Evolutionary conservation across 305 asterid genomes (phyloP), one percentile per base, ranked within the genome.

Genomic region (Coffea humblotiana): DNA sequence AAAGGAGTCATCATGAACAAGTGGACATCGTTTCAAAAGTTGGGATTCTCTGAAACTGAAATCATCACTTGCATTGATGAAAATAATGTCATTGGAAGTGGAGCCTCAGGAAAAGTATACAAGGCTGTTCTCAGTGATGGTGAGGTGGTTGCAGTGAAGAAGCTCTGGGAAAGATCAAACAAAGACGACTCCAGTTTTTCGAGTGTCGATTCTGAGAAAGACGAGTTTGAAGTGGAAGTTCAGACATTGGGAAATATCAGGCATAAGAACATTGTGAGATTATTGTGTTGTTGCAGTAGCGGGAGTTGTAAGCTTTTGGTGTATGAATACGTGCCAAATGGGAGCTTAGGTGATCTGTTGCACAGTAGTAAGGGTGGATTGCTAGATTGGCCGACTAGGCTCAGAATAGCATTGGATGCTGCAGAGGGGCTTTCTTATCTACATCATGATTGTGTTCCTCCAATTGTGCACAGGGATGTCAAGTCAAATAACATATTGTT

Each of bases 391-490:
- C 89, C 87, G 0, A 86, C 76, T 56, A 90, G 98, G 88, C 90
- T 89, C 74, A 86, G 58, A 82, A 90, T 95, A n/a, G 95, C 87
- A 1, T 76, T 88, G 85, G 97, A 93, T 87, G 89, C 97, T n/a
- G 98, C 98, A 0, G 97, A 95, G 86, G 98, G 98, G 18, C 87
- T 95, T 13, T 92, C 98, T 7, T 95, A 95, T 78, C 82, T 95
- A 90, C 98, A 94, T 79, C 98, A 95, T 12, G 97, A 93, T 81
- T 92, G 91, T 49, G 95, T 92, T 71, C 99, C 98, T 79, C 89
- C 97, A 0, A 89, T 95, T 23, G 92, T 95, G 4, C 99, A 93
- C 67, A 88, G 99, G 43, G 99, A 95, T 25, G 95, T 95, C 47
- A 93, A 95, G 70, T 89, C 99, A 0, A 93, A 88, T 71, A 95